phyloP scores from a whole-genome alignment of 768 basidiomycete species.

The Mycena pura region DNA sequence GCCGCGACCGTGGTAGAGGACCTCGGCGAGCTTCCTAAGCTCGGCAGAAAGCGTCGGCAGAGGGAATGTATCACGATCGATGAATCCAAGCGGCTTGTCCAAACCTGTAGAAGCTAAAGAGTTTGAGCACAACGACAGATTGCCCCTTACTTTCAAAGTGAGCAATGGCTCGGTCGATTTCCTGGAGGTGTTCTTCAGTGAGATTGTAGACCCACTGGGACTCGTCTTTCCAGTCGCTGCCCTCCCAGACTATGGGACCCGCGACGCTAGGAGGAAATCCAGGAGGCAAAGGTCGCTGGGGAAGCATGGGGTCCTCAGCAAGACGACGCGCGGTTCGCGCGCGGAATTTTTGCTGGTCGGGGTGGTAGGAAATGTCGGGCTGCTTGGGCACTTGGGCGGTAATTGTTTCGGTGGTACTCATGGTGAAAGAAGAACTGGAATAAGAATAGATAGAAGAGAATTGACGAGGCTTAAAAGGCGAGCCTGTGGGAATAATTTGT shows the following conservation, averaged over 20 bases:
- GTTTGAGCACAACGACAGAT: background rate
- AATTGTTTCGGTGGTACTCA: constrained; percentile 21
- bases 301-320: constrained; percentile 43
- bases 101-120: constrained; percentile 26
- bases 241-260: constrained; percentile 54
- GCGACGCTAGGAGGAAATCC: constrained; percentile 44
- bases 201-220: constrained; percentile 52
- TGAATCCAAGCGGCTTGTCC: constrained; percentile 41
- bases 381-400: constrained; percentile 40
- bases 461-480: background rate
- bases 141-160: constrained; percentile 45
- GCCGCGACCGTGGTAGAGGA: constrained; percentile 52
- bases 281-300: constrained; percentile 41
- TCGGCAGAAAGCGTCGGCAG: constrained; percentile 46
- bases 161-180: constrained; percentile 46
- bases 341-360: constrained; percentile 45
- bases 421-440: background rate
- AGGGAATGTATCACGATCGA: constrained; percentile 48
- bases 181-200: constrained; percentile 39
- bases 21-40: constrained; percentile 45
- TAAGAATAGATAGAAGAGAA: background rate
- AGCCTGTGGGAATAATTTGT: constrained; percentile 16
- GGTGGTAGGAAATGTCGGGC: constrained; percentile 53
- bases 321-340: constrained; percentile 46
- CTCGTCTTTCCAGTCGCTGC: constrained; percentile 49